Conservation (phyloP, 805 yeast genomes). For the Kodamaea laetipori region DNA sequence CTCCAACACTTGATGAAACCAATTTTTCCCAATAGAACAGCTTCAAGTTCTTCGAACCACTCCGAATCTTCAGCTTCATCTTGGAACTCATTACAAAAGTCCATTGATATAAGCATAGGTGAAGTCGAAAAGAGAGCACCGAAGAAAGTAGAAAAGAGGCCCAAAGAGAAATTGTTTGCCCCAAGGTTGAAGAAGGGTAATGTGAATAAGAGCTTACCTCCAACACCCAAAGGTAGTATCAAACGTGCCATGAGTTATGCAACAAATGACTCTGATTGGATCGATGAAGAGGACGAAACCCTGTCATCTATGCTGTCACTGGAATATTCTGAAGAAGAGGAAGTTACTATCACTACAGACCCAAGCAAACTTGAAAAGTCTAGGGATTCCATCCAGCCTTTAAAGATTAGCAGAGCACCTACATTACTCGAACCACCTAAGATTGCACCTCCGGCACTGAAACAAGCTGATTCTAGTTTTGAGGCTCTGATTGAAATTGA, state of each 20-base stretch:
- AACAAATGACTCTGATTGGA: constrained; percentile 13
- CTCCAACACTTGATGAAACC: not conserved
- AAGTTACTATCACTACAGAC: not conserved
- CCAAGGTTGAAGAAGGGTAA: not conserved
- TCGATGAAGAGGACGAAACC: constrained; percentile 10
- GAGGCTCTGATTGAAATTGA: constrained; percentile 12
- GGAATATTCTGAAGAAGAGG: too few relatives aligned
- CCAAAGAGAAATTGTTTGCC: constrained; percentile 5
- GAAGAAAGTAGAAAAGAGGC: not conserved
- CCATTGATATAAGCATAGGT: constrained; percentile 21
- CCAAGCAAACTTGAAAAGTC: constrained; percentile 3
- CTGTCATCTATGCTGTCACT: too few relatives aligned
- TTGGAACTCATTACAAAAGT: constrained; percentile 34
- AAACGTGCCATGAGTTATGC: not conserved
- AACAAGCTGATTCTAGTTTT: constrained; percentile 7
- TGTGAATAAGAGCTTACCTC: constrained; percentile 12
- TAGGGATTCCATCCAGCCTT: constrained; percentile 18
- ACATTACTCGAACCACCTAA: constrained; percentile 9
- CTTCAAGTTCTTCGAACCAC: constrained; percentile 11
- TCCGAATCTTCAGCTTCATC: constrained; percentile 19
- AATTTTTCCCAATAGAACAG: constrained; percentile 7
- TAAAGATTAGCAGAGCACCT: constrained; percentile 16
- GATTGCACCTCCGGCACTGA: not conserved
- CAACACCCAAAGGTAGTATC: constrained; percentile 9
- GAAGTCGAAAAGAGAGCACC: constrained; percentile 6